Evolutionary conservation across 2,329 filamentous ascomycete species (phyloP).

Genomic region (Rutstroemia sp.): DNA sequence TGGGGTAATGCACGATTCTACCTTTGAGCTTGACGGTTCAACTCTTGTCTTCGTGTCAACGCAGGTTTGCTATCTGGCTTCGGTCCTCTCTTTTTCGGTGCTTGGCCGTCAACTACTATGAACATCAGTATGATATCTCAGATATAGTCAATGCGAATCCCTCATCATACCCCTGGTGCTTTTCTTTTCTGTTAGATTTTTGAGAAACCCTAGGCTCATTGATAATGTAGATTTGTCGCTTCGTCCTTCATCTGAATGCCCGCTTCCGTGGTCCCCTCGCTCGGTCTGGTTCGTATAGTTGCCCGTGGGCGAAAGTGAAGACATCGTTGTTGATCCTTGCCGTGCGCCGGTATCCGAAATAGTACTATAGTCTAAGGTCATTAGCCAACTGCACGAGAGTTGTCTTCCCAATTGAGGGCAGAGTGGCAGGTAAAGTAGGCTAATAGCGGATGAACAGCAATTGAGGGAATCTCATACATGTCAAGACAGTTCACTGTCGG

Average conservation of each 20-base stretch:
- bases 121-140: slow-evolving; percentile 5
- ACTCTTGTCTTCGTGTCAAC: slow-evolving; percentile 81
- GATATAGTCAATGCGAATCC: not conserved
- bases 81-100: slow-evolving; percentile 82
- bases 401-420: no score
- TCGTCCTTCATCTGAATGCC: slow-evolving; percentile 27
- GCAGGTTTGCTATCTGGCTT: slow-evolving; percentile 97
- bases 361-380: not conserved
- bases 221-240: slow-evolving; percentile 28
- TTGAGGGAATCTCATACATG: no score
- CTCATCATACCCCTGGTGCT: slow-evolving; percentile 58
- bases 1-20: slow-evolving; percentile 33
- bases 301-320: slow-evolving; percentile 21
- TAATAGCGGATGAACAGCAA: no score
- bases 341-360: not conserved
- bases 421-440: no score
- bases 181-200: slow-evolving; percentile 64
- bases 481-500: no score
- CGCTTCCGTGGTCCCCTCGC: slow-evolving; percentile 26
- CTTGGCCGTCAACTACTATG: slow-evolving; percentile 60
- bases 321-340: slow-evolving; percentile 17
- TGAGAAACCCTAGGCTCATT: slow-evolving; percentile 56
- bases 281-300: slow-evolving; percentile 23
- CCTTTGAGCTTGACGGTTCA: slow-evolving; percentile 95
- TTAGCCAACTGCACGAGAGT: not conserved